These are phyloP conservation scores for Aspergillus pseudoterreus DNA, from an alignment of 2,329 filamentous ascomycete species.

Conservation along the genomic window DNA sequence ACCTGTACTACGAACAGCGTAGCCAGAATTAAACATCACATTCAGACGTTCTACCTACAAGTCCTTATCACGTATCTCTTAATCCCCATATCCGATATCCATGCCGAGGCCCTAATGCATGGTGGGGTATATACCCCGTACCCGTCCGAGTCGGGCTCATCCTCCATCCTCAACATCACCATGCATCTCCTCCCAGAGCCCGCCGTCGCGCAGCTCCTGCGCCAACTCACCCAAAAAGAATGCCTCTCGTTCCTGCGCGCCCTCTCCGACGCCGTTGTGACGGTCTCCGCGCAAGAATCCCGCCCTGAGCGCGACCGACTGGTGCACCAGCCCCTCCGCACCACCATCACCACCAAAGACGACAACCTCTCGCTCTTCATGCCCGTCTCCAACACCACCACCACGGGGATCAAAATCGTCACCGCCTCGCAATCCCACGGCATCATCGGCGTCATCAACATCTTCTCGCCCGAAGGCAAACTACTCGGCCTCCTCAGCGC, in stretches of 20 bases:
- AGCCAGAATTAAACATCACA: no score
- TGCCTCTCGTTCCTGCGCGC: slow-evolving; percentile 33
- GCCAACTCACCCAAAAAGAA: slow-evolving; percentile 27
- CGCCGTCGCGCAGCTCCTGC: slow-evolving; percentile 31
- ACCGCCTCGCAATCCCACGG: slow-evolving; percentile 44
- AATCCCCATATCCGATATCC: background rate
- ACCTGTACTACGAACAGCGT: no score
- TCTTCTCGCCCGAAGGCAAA: slow-evolving; percentile 61
- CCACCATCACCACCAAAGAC: slow-evolving; percentile 36
- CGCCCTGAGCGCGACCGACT: slow-evolving; percentile 21
- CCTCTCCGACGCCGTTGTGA: slow-evolving; percentile 32
- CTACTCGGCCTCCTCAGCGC: slow-evolving; percentile 69
- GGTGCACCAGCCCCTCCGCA: slow-evolving; percentile 44
- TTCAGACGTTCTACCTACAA: no score
- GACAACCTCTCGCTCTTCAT: slow-evolving; percentile 65
- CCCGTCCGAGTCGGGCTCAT: background rate
- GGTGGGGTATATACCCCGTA: background rate
- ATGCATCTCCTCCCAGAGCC: slow-evolving; percentile 36
- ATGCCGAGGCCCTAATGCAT: background rate
- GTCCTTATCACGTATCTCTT: background rate
- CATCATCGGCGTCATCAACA: slow-evolving; percentile 65
- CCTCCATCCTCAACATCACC: slow-evolving; percentile 7
- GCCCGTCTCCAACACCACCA: slow-evolving; percentile 62
- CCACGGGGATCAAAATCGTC: slow-evolving; percentile 70
- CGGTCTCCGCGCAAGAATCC: slow-evolving; percentile 28